These are phyloP conservation scores for Delitschia confertaspora DNA, from an alignment of 495 filamentous ascomycete species.

Conservation along the genomic window DNA sequence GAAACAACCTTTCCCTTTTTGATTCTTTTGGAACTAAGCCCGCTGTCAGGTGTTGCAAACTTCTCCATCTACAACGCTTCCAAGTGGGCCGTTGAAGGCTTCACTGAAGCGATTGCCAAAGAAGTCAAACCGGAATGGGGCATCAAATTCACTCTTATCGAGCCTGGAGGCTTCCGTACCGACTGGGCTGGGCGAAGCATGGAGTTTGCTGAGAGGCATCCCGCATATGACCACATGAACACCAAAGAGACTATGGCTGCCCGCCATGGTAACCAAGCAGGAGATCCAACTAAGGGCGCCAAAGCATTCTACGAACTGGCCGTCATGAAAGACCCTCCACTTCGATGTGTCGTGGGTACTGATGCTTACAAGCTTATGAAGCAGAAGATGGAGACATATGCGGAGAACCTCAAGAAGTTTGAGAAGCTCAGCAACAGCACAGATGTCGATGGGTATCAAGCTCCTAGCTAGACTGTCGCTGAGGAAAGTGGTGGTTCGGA, in stretches of 20 bases:
- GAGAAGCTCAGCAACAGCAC: conserved; percentile 40
- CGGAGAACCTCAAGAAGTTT: conserved; percentile 38
- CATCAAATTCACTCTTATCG: conserved; percentile 33
- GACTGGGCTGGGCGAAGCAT: conserved; percentile 33
- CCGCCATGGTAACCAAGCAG: conserved; percentile 37
- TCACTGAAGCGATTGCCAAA: conserved; percentile 31
- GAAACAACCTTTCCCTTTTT: neutral
- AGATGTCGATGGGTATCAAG: conserved; percentile 40
- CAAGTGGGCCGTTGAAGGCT: conserved; percentile 39
- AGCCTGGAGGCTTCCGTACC: conserved; percentile 36
- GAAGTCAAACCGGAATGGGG: conserved; percentile 37
- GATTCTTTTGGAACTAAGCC: neutral
- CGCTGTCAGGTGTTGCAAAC: conserved; percentile 28
- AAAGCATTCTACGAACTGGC: conserved; percentile 43
- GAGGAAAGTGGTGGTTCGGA: too few relatives aligned
- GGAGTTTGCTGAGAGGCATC: conserved; percentile 35
- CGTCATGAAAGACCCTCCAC: conserved; percentile 39
- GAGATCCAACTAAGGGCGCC: conserved; percentile 40
- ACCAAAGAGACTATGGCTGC: conserved; percentile 33
- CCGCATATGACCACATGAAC: conserved; percentile 41
- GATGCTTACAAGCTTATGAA: conserved; percentile 39
- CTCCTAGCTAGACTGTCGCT: conserved; percentile 7
- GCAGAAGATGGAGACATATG: conserved; percentile 37
- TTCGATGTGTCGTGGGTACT: conserved; percentile 38
- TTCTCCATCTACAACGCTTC: conserved; percentile 37